Conservation (phyloP, 192 early-diverging fungal species). For the Entomortierella parvispora region DNA sequence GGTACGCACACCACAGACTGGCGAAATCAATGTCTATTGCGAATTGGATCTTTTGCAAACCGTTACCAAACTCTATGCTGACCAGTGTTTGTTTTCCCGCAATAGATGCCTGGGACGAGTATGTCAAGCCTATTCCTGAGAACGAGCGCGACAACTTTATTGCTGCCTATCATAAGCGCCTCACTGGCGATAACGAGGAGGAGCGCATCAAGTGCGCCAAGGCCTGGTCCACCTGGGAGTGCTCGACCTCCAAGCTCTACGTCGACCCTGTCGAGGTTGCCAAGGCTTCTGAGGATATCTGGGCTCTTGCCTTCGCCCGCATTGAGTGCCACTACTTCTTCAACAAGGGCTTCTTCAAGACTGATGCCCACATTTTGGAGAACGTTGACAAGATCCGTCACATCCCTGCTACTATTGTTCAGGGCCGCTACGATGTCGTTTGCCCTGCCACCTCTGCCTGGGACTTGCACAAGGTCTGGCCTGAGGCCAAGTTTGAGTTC, state of each 20-base stretch:
- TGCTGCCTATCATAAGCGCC: conserved; percentile 70
- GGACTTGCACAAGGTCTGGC: conserved; percentile 63
- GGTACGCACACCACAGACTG: too few species aligned
- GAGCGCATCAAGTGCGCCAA: conserved; percentile 63
- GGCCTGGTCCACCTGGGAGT: conserved; percentile 66
- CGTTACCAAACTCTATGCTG: neutral
- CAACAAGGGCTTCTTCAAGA: conserved; percentile 79
- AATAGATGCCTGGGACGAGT: conserved; percentile 65
- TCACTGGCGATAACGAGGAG: conserved; percentile 62
- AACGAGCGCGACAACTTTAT: conserved; percentile 71
- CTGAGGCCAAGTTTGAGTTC: conserved; percentile 73
- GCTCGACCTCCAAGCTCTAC: conserved; percentile 62
- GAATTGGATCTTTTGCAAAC: neutral
- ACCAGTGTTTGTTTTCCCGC: neutral
- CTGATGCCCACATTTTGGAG: conserved; percentile 66
- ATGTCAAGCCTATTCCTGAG: conserved; percentile 67
- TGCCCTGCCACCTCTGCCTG: conserved; percentile 50
- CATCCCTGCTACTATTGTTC: conserved; percentile 72
- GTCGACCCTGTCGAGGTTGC: conserved; percentile 62
- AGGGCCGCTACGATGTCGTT: conserved; percentile 50
- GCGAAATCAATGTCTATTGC: too few species aligned
- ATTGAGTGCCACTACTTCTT: conserved; percentile 77
- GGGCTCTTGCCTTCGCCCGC: conserved; percentile 73
- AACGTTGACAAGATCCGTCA: conserved; percentile 73
- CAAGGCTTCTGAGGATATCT: conserved; percentile 68